Percentiles rank a stretch among this genome's conserved stretches.
These are phyloP conservation scores for Saturnispora dispora DNA, from an alignment of 805 yeast species.

Conservation along the genomic window DNA sequence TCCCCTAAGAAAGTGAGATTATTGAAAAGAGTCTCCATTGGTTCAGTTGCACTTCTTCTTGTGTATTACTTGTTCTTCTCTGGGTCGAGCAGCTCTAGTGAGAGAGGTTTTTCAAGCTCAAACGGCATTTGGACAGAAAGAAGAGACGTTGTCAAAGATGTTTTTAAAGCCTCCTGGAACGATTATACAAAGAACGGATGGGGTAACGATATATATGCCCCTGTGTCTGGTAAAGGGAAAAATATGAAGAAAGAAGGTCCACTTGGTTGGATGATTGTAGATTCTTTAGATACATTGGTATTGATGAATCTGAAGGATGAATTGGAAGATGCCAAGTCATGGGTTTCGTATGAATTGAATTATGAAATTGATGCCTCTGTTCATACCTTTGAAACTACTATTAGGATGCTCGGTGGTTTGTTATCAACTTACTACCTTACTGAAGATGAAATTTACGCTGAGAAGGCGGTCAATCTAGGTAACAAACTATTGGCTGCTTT, in stretches of 20 bases:
- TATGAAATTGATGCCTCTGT: slow-evolving; percentile 69
- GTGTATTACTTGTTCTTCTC: slow-evolving; percentile 21
- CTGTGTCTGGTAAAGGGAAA: slow-evolving; percentile 49
- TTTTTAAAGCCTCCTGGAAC: slow-evolving; percentile 67
- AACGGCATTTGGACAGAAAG: slow-evolving; percentile 35
- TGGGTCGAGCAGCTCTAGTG: neutral
- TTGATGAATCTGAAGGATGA: slow-evolving; percentile 66
- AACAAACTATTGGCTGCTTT: slow-evolving; percentile 64
- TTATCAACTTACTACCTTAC: slow-evolving; percentile 71
- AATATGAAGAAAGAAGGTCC: slow-evolving; percentile 71
- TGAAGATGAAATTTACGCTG: slow-evolving; percentile 59
- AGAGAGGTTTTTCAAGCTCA: neutral
- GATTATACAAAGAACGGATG: slow-evolving; percentile 69
- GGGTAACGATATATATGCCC: slow-evolving; percentile 76
- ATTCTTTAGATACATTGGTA: slow-evolving; percentile 73
- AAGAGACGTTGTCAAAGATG: slow-evolving; percentile 52
- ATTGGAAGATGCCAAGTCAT: slow-evolving; percentile 51
- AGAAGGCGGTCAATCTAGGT: slow-evolving; percentile 75
- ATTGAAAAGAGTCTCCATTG: slow-evolving; percentile 36
- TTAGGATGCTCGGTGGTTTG: slow-evolving; percentile 90
- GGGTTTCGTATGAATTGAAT: slow-evolving; percentile 64
- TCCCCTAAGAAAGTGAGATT: slow-evolving; percentile 24
- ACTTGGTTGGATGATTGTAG: slow-evolving; percentile 90
- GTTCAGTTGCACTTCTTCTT: slow-evolving; percentile 33
- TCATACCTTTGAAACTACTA: slow-evolving; percentile 88